These are phyloP conservation scores for Mitragyna speciosa DNA, from an alignment of 257 asterid species.

Conservation along the genomic window DNA sequence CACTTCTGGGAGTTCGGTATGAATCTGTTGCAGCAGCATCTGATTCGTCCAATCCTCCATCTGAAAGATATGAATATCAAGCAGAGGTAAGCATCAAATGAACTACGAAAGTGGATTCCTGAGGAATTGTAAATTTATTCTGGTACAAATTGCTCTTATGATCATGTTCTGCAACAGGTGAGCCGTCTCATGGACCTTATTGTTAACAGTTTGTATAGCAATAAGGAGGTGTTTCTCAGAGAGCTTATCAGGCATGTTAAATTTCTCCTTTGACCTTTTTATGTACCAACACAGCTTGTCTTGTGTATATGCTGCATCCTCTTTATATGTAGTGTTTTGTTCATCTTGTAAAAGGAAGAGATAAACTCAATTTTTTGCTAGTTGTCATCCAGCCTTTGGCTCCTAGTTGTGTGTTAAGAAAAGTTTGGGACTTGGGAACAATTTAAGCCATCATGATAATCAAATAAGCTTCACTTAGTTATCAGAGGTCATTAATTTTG, in stretches of 20 bases:
- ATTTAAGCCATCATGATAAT: not conserved
- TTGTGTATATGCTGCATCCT: not conserved
- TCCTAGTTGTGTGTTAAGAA: no score
- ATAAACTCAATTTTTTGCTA: not conserved
- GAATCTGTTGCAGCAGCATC: conserved; percentile 82
- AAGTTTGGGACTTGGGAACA: no score
- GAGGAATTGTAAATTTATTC: not conserved
- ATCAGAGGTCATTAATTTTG: not conserved
- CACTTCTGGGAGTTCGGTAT: conserved; percentile 40
- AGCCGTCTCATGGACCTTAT: conserved; percentile 99
- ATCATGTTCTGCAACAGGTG: conserved; percentile 51
- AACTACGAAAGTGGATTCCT: not conserved
- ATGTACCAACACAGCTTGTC: not conserved
- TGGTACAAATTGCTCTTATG: not conserved
- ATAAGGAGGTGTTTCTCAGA: conserved; percentile 91
- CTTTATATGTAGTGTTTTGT: not conserved
- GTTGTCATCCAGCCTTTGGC: not conserved
- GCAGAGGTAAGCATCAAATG: conserved; percentile 67
- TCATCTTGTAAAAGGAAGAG: not conserved
- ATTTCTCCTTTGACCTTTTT: not conserved
- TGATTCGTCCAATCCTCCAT: conserved; percentile 46
- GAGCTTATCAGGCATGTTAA: conserved; percentile 83
- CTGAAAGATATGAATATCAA: conserved; percentile 86
- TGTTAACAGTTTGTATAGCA: conserved; percentile 91
- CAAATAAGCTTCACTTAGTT: not conserved